Conservation (phyloP, 2,329 filamentous ascomycete genomes). For the Gaeumannomyces sp. region DNA sequence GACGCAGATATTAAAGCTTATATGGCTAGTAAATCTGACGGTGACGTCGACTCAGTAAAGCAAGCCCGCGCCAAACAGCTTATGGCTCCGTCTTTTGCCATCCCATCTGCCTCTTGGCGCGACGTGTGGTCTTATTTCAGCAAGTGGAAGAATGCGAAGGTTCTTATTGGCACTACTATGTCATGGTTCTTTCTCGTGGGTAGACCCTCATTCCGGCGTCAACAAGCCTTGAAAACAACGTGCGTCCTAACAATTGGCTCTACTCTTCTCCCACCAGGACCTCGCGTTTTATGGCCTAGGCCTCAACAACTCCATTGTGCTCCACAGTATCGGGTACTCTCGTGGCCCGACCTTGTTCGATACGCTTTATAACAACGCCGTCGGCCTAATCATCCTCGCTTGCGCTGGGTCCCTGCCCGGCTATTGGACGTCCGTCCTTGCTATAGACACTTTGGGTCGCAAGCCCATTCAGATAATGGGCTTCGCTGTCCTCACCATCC, state of each 20-base stretch:
- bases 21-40: slow-evolving; percentile 40
- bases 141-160: slow-evolving; percentile 62
- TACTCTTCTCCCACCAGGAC: slow-evolving; percentile 38
- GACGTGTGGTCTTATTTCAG: slow-evolving; percentile 64
- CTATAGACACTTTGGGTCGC: slow-evolving; percentile 68
- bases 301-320: slow-evolving; percentile 68
- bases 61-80: slow-evolving; percentile 48
- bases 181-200: slow-evolving; percentile 72
- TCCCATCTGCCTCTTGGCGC: slow-evolving; percentile 62
- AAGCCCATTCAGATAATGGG: slow-evolving; percentile 67
- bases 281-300: slow-evolving; percentile 63
- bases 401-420: slow-evolving; percentile 74
- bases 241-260: slow-evolving; percentile 4
- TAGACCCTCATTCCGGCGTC: background rate
- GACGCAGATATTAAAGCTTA: slow-evolving; percentile 64
- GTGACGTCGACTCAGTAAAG: slow-evolving; percentile 40
- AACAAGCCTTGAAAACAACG: background rate
- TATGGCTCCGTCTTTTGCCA: slow-evolving; percentile 43
- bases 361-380: slow-evolving; percentile 63
- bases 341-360: slow-evolving; percentile 58
- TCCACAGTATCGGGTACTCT: slow-evolving; percentile 66
- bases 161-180: slow-evolving; percentile 68
- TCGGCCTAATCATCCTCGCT: slow-evolving; percentile 71
- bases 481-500: slow-evolving; percentile 53
- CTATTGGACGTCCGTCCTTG: slow-evolving; percentile 70